phyloP scores from a whole-genome alignment of 768 basidiomycete genomes.

The Xanthoconium stramineum region DNA sequence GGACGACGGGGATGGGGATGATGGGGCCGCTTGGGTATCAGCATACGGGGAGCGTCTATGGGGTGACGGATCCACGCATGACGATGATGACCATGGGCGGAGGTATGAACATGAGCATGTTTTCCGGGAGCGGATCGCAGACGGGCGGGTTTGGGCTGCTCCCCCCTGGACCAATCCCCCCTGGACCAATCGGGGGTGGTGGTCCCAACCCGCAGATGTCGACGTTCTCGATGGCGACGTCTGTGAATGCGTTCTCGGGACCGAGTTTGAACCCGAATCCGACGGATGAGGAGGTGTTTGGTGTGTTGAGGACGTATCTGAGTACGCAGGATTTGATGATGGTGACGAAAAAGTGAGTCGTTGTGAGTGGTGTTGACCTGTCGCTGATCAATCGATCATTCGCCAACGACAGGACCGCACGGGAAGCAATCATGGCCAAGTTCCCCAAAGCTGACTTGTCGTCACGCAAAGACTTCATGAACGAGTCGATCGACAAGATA shows the following conservation, averaged over 20 bases:
- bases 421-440: conserved; percentile 80
- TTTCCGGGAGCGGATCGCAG: conserved; percentile 56
- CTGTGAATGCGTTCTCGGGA: conserved; percentile 76
- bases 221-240: conserved; percentile 85
- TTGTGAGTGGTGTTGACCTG: conserved; percentile 1
- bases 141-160: conserved; percentile 48
- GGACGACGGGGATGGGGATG: conserved; percentile 46
- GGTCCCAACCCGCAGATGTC: conserved; percentile 65
- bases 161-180: too few species aligned
- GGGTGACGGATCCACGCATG: conserved; percentile 62
- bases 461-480: conserved; percentile 85
- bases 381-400: background rate
- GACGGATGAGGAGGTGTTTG: conserved; percentile 80
- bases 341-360: conserved; percentile 87
- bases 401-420: conserved; percentile 59
- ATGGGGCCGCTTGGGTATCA: conserved; percentile 60
- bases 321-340: conserved; percentile 95
- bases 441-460: conserved; percentile 96
- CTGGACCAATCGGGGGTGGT: conserved; percentile 42
- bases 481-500: conserved; percentile 90
- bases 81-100: conserved; percentile 56
- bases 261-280: conserved; percentile 80
- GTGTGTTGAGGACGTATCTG: conserved; percentile 78
- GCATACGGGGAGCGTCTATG: conserved; percentile 71
- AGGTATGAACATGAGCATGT: conserved; percentile 54